These are phyloP conservation scores for Calonectria leucothoes DNA, from an alignment of 2,329 filamentous ascomycete species.

Conservation along the genomic window DNA sequence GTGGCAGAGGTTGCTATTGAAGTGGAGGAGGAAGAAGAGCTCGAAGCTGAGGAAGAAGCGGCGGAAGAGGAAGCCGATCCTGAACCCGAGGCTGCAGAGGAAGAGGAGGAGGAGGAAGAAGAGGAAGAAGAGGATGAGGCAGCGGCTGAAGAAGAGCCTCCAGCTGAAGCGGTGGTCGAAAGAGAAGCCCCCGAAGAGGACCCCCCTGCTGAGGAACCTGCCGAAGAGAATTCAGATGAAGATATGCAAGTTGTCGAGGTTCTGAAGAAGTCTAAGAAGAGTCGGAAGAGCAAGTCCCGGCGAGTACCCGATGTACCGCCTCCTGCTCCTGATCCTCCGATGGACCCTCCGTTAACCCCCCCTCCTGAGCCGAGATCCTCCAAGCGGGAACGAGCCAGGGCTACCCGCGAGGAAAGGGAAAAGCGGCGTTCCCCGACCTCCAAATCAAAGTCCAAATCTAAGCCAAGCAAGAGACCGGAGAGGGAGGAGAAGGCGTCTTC, in stretches of 20 bases:
- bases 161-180: constrained; percentile 31
- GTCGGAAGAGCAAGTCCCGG: constrained; percentile 54
- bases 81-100: constrained; percentile 41
- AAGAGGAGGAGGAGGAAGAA: constrained; percentile 29
- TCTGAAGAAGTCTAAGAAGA: constrained; percentile 57
- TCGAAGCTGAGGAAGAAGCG: constrained; percentile 43
- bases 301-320: constrained; percentile 50
- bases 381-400: constrained; percentile 82
- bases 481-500: constrained; percentile 73
- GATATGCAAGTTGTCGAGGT: constrained; percentile 63
- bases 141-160: constrained; percentile 36
- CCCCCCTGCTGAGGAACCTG: constrained; percentile 34
- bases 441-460: constrained; percentile 73
- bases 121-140: constrained; percentile 32
- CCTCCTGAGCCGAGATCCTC: constrained; percentile 68
- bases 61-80: constrained; percentile 41
- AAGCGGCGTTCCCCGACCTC: constrained; percentile 67
- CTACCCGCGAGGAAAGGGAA: constrained; percentile 71
- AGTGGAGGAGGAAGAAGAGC: constrained; percentile 45
- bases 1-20: constrained; percentile 13
- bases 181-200: constrained; percentile 27
- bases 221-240: constrained; percentile 47
- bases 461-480: constrained; percentile 67
- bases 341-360: constrained; percentile 51
- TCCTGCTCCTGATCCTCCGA: constrained; percentile 57